Conservation (phyloP, 352 stramenopile species). For the Chrysophaeum taylorii region DNA sequence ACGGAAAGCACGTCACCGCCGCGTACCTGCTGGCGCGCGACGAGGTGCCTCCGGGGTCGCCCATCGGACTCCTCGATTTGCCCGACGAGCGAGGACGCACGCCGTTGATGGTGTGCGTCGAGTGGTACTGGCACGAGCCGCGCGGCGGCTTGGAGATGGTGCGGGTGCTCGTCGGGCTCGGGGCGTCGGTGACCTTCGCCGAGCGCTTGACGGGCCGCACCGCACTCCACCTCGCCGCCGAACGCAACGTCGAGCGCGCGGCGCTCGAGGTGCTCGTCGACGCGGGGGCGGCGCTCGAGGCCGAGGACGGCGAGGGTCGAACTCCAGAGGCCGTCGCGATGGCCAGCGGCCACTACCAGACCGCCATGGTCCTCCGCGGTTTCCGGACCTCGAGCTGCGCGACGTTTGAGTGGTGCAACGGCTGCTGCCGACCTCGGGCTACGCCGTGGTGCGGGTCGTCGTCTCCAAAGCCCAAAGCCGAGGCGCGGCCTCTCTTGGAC, state of each 20-base stretch:
- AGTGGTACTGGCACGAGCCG: neutral
- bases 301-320: neutral
- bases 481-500: too few species aligned
- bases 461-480: too few species aligned
- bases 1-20: neutral
- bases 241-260: neutral
- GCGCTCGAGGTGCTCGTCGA: neutral
- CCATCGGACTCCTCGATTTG: neutral
- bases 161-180: neutral
- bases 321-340: neutral
- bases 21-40: conserved; percentile 4
- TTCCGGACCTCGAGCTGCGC: too few species aligned
- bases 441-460: too few species aligned
- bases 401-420: too few species aligned
- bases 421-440: too few species aligned
- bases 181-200: neutral
- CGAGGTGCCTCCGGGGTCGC: neutral
- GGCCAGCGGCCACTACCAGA: neutral
- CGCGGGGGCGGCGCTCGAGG: neutral
- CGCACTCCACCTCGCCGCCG: conserved; percentile 2
- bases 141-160: neutral
- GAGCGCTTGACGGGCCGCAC: neutral
- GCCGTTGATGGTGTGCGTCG: neutral
- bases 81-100: neutral
- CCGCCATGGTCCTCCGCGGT: neutral